phyloP scores from a whole-genome alignment of 2,329 filamentous ascomycete genomes.

The Arthroderma sp. region DNA sequence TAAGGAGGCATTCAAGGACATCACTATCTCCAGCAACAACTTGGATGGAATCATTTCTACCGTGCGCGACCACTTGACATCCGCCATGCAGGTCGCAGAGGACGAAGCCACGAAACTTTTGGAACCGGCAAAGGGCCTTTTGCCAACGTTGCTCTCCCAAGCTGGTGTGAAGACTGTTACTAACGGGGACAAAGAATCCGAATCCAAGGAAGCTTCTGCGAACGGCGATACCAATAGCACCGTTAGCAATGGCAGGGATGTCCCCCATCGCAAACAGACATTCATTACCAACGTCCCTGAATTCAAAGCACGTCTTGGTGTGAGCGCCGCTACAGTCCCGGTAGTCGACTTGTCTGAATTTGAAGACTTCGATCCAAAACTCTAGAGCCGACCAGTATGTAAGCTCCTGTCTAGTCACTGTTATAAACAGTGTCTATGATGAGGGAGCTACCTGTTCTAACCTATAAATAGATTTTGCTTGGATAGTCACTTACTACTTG shows the following conservation, averaged over 20 bases:
- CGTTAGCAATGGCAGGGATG: conserved; percentile 21
- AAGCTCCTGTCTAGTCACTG: not conserved
- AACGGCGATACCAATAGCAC: conserved; percentile 23
- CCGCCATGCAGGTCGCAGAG: conserved; percentile 38
- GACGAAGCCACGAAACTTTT: conserved; percentile 40
- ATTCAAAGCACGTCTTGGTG: conserved; percentile 64
- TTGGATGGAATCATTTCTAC: conserved; percentile 40
- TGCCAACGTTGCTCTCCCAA: conserved; percentile 38
- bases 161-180: conserved; percentile 34
- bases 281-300: conserved; percentile 66
- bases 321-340: conserved; percentile 60
- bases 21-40: conserved; percentile 37
- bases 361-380: conserved; percentile 72
- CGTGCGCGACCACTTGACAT: conserved; percentile 41
- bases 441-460: not conserved
- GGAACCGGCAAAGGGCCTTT: conserved; percentile 38
- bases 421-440: not conserved
- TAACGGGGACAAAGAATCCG: conserved; percentile 28
- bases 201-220: conserved; percentile 17
- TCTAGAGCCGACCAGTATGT: conserved; percentile 39
- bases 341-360: conserved; percentile 69
- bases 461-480: not conserved
- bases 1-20: conserved; percentile 32
- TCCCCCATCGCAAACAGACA: conserved; percentile 35
- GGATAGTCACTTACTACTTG: not conserved